A percentile compares a stretch with the other conserved stretches of the same genome.
Conservation (phyloP, 2,329 filamentous ascomycete genomes). For the Diplocarpon mali region DNA sequence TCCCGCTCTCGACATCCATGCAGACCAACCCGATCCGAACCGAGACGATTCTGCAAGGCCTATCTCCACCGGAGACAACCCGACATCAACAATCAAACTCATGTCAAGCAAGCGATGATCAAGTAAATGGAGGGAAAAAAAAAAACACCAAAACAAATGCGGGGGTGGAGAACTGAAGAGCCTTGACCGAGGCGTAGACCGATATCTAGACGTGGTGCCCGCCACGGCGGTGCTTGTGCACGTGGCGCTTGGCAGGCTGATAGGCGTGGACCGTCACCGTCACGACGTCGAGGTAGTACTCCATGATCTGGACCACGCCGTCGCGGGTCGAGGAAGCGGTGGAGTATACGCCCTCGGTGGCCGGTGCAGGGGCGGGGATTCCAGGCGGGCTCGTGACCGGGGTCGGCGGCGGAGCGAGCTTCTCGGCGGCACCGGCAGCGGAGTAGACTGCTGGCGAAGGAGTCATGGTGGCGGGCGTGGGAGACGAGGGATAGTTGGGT, state of each 20-base stretch:
- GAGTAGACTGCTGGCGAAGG: background rate
- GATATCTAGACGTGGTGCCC: background rate
- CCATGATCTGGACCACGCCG: constrained; percentile 41
- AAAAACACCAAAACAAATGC: too few species aligned
- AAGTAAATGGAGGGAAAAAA: too few species aligned
- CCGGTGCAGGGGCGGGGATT: constrained; percentile 4
- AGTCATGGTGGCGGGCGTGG: background rate
- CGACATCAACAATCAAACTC: too few species aligned
- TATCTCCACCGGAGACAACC: too few species aligned
- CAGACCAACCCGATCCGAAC: too few species aligned
- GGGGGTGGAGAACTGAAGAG: too few species aligned
- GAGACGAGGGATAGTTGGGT: too few species aligned
- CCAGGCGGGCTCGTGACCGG: background rate
- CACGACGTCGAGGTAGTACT: constrained; percentile 36
- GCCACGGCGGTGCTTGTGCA: constrained; percentile 3
- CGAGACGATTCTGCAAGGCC: too few species aligned
- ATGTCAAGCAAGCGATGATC: too few species aligned
- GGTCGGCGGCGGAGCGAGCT: background rate
- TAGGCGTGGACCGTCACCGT: background rate
- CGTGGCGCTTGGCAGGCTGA: constrained; percentile 3
- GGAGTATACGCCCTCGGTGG: constrained; percentile 30
- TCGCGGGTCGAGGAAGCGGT: constrained; percentile 43
- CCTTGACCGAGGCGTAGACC: background rate
- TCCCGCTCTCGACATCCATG: too few species aligned
- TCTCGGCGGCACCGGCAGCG: background rate